Percentiles rank a stretch among this genome's conserved stretches.
phyloP scores from a whole-genome alignment of 345 rosid species.

The Populus euphratica region DNA sequence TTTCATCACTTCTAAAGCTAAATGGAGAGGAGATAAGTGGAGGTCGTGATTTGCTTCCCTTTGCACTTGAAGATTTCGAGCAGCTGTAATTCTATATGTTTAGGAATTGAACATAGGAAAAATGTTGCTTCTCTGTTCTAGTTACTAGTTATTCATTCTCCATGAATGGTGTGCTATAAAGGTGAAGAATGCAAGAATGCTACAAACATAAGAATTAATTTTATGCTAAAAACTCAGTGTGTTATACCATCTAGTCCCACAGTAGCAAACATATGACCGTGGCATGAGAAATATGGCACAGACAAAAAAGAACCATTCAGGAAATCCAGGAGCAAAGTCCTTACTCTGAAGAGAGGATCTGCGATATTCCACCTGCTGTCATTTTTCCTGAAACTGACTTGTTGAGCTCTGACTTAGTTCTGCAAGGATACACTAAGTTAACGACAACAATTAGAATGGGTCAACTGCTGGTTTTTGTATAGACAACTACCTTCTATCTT shows the following conservation, averaged over 20 bases:
- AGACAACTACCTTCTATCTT: slow-evolving; percentile 49
- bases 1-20: slow-evolving; percentile 75
- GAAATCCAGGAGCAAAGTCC: slow-evolving; percentile 18
- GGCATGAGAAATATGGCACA: neutral
- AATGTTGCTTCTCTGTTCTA: neutral
- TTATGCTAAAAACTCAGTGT: neutral
- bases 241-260: neutral
- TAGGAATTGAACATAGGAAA: slow-evolving; percentile 9
- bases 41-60: slow-evolving; percentile 41
- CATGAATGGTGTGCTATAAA: neutral
- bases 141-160: slow-evolving; percentile 1
- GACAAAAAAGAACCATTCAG: neutral
- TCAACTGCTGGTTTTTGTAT: neutral
- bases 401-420: slow-evolving; percentile 29
- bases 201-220: neutral
- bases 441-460: neutral
- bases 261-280: neutral
- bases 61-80: slow-evolving; percentile 35
- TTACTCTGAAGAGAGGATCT: slow-evolving; percentile 33
- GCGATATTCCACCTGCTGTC: slow-evolving; percentile 26
- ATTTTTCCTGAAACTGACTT: slow-evolving; percentile 40
- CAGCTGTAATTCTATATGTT: slow-evolving; percentile 31
- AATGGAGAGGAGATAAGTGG: slow-evolving; percentile 48
- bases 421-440: slow-evolving; percentile 21
- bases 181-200: neutral